Evolutionary conservation across 2,329 filamentous ascomycete genomes (phyloP), one percentile per base, ranked within the genome.

Genomic region (Gliomastix tumulicola): DNA sequence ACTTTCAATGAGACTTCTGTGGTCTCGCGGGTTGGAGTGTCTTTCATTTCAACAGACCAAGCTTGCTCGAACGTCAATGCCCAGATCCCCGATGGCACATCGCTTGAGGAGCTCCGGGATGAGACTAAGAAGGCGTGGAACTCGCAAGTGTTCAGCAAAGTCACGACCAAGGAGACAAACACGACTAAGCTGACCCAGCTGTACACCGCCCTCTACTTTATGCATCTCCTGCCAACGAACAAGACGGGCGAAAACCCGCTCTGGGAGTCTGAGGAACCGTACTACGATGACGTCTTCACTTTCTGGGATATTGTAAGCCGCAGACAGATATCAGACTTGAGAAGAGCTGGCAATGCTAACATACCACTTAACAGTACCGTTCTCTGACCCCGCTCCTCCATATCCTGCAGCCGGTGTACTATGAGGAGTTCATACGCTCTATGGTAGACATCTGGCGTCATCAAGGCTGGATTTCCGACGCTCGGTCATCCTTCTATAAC

Each of bases 211-310:
- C 52, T 87, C 22, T 86, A 85, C 49, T 80, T 82, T 45, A 82
- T 82, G 74, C 74, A 78, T 40, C 55, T 85, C 10, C 71, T 84
- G 23, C 81, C 82, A 0, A 80, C 79, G 1, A 83, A 86, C 50
- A 75, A 79, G 42, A 84, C 80, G 0, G 80, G 79, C 1, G 82
- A 86, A 50, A 87, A 85, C 41, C 80, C 81, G 0, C 55, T 68
- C 1, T 86, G 82, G 81, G 51, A 60, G 2, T 79, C 76, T 2
- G 47, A 51, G 0, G 82, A 86, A 52, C 81, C 82, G 3, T 84
- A 83, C 48, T 86, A 82, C 48, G 76, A 83, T 40, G 82, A 86
- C 40, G 74, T 81, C 13, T 84, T 83, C 49, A 85, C 82, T 0
- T 69, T 82, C 17, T 86, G 82, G 82, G 72, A 76, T 40, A 57